phyloP scores from a whole-genome alignment of 495 filamentous ascomycete genomes.

The Penicillium malachiteum region DNA sequence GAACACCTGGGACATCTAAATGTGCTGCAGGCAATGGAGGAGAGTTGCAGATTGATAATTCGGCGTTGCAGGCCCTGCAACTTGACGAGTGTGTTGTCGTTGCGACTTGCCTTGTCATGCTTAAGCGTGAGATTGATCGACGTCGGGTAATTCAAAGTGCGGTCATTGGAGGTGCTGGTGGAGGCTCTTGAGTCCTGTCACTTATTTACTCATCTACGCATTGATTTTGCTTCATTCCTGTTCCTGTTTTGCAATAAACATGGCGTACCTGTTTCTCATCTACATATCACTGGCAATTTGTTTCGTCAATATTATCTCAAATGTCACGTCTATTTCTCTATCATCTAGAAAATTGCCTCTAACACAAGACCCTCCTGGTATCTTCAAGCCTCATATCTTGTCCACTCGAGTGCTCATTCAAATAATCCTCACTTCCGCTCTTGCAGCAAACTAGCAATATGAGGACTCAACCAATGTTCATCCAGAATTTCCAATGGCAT shows the following conservation, averaged over 20 bases:
- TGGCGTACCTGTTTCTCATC: no score
- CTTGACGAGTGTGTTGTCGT: constrained; percentile 48
- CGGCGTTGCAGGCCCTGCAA: constrained; percentile 13
- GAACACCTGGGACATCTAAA: constrained; percentile 40
- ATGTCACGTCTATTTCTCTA: background rate
- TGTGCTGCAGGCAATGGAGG: constrained; percentile 54
- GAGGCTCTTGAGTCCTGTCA: constrained; percentile 1
- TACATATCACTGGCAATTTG: no score
- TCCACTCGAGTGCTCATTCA: no score
- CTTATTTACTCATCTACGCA: no score
- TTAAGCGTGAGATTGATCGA: constrained; percentile 60
- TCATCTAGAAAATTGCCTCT: background rate
- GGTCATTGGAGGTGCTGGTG: constrained; percentile 32
- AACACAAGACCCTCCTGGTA: background rate
- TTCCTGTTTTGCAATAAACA: background rate
- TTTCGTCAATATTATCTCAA: no score
- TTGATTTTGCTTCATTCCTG: background rate
- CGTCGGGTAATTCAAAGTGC: constrained; percentile 45
- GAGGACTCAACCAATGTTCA: constrained; percentile 41
- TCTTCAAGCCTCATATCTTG: background rate
- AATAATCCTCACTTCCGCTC: constrained; percentile 13
- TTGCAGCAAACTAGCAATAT: constrained; percentile 32
- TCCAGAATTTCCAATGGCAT: constrained; percentile 27
- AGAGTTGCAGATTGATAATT: constrained; percentile 42
- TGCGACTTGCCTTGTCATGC: constrained; percentile 52